These are phyloP conservation scores for Testicularia cyperi DNA, from an alignment of 1,284 basidiomycete genomes.

Conservation along the genomic window DNA sequence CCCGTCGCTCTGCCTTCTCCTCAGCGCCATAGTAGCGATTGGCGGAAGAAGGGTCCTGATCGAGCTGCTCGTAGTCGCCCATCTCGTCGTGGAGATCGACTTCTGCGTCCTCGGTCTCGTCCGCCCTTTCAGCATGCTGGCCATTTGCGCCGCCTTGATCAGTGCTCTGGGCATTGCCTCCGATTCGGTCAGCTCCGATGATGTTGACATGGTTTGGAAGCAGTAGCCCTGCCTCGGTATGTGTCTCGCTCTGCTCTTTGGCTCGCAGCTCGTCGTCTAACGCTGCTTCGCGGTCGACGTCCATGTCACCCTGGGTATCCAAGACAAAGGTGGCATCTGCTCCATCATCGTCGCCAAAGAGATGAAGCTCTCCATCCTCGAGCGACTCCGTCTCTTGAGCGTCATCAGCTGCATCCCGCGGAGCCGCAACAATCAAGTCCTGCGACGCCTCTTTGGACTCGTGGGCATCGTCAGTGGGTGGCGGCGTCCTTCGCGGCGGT, in stretches of 20 bases:
- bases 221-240: conserved; percentile 23
- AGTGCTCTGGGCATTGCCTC: too few relatives aligned
- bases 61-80: conserved; percentile 44
- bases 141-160: too few relatives aligned
- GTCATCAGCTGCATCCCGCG: not conserved
- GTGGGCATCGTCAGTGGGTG: too few relatives aligned
- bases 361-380: not conserved
- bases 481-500: too few relatives aligned
- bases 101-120: conserved; percentile 4
- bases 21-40: conserved; percentile 48
- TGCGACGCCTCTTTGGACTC: not conserved
- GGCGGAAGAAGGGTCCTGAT: conserved; percentile 29
- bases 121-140: too few relatives aligned
- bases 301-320: conserved; percentile 33
- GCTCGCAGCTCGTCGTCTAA: conserved; percentile 2
- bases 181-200: conserved; percentile 7
- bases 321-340: conserved; percentile 33
- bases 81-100: conserved; percentile 29
- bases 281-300: conserved; percentile 24
- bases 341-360: not conserved
- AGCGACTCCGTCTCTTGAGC: not conserved
- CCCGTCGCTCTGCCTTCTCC: conserved; percentile 33
- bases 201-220: conserved; percentile 23
- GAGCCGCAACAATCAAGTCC: not conserved
- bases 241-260: conserved; percentile 11